Evolutionary conservation across 768 basidiomycete species (phyloP), one percentile per base, ranked within the genome.

Genomic region (Tricholoma flavovirens): DNA sequence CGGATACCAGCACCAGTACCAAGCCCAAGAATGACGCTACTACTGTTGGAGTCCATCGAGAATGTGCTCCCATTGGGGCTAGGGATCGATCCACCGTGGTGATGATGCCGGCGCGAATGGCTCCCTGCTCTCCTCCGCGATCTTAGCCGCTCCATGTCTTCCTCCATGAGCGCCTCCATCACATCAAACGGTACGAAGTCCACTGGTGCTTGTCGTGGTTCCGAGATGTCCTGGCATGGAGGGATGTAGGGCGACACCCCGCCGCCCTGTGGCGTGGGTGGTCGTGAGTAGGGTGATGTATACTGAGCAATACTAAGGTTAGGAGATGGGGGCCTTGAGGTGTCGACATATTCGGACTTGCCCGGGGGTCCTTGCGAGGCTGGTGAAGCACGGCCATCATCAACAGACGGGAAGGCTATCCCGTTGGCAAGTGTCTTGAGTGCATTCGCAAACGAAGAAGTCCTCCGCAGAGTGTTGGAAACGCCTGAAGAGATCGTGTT

Each of bases 111-210:
- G 58, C 79, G 72, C 33, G 73, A 65, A 49, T 81, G 72, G 21
- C 67, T 59, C 1, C 72, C 74, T 4, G 69, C 64, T 48, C 75
- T 76, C 60, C 88, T 75, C 21, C 92, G 80, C 30, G 90, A 87
- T 19, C 86, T 76, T 35, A 98, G 66, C 4, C 96, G 83, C 58
- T 96, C 92, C 88, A 96, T 91, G 64, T 98, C 96, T 65, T 96
- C 93, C 64, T 93, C 91, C 68, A 93, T 90, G 26, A 98, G 74
- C 0, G 88, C 88, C 59, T 92, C 88, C 75, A 97, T 90, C 19
- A 93, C 90, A 62, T 90, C 81, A 11, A 83, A 86, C 2, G 92
- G 83, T 36, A 78, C 65, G 64, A 88, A 93, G 53, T 84, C 82
- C 42, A 74, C 73, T 1, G 74, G 71, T 1, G 71, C 56, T 29